phyloP scores from a whole-genome alignment of 23 red algal genomes.

The Agarophyton chilense region DNA sequence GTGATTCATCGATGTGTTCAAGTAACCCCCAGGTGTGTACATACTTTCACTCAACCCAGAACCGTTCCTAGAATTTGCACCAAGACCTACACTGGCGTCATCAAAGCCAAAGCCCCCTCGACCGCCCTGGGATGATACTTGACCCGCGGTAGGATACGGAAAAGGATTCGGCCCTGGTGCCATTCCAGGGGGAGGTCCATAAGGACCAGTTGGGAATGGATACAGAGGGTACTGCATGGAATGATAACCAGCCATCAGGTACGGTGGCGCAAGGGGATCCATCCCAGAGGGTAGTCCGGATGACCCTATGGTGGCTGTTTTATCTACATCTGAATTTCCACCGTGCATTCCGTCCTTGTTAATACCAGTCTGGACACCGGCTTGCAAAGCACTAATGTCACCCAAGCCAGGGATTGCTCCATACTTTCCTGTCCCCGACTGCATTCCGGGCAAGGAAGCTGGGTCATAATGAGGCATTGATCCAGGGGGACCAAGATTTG shows the following conservation, averaged over 20 bases:
- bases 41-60: constrained; percentile 65
- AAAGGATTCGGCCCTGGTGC: constrained; percentile 58
- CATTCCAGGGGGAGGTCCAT: constrained; percentile 34
- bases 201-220: constrained; percentile 54
- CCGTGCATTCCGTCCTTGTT: constrained; percentile 53
- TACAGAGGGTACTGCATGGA: constrained; percentile 72
- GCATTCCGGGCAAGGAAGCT: constrained; percentile 14
- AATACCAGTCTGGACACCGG: constrained; percentile 30
- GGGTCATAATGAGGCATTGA: constrained; percentile 51
- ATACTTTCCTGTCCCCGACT: constrained; percentile 44
- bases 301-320: constrained; percentile 11
- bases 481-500: constrained; percentile 48
- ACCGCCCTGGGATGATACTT: constrained; percentile 56
- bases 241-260: constrained; percentile 58
- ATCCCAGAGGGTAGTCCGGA: constrained; percentile 44
- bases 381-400: constrained; percentile 45
- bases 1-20: constrained; percentile 51
- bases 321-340: constrained; percentile 35
- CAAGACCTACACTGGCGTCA: constrained; percentile 27
- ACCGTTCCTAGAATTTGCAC: constrained; percentile 29
- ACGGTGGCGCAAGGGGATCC: constrained; percentile 52
- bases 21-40: constrained; percentile 63
- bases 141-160: constrained; percentile 44
- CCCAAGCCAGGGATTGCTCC: constrained; percentile 60
- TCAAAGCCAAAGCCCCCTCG: constrained; percentile 77